phyloP scores from a whole-genome alignment of 148 eudicot genomes.

The Chenopodium quinoa region DNA sequence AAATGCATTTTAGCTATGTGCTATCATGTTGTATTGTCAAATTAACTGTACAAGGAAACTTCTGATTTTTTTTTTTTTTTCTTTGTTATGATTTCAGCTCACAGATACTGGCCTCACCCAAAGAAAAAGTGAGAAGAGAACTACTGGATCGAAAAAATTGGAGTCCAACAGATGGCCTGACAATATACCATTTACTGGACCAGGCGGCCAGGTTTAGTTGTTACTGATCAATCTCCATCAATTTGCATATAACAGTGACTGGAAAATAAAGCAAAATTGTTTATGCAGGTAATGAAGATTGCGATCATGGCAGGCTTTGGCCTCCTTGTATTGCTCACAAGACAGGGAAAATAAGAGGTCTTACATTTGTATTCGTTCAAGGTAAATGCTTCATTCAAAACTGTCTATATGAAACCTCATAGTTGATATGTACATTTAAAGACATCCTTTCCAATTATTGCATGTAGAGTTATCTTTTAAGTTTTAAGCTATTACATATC shows the following conservation, averaged over 20 bases:
- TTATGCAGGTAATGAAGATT: slow-evolving; percentile 57
- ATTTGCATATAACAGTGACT: background rate
- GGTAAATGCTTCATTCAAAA: background rate
- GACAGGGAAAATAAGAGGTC: slow-evolving; percentile 51
- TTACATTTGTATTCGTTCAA: background rate
- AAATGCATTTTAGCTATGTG: background rate
- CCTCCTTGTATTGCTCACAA: slow-evolving; percentile 60
- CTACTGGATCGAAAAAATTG: slow-evolving; percentile 13
- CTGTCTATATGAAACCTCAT: no score
- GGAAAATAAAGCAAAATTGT: background rate
- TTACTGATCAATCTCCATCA: background rate
- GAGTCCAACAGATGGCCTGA: slow-evolving; percentile 32
- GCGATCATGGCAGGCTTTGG: slow-evolving; percentile 81
- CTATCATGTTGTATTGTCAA: background rate
- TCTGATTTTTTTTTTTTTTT: background rate
- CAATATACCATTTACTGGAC: slow-evolving; percentile 33
- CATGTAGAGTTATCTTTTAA: background rate
- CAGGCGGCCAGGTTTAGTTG: slow-evolving; percentile 48
- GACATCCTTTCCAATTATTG: no score
- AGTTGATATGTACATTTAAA: no score
- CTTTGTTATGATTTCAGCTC: slow-evolving; percentile 28
- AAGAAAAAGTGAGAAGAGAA: slow-evolving; percentile 22
- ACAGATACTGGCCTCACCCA: slow-evolving; percentile 14
- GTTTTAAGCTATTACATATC: background rate
- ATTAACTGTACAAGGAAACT: background rate